Base-by-base conservation (phyloP, 2,329 filamentous ascomycete species). In the Dactylellina sp. region DNA sequence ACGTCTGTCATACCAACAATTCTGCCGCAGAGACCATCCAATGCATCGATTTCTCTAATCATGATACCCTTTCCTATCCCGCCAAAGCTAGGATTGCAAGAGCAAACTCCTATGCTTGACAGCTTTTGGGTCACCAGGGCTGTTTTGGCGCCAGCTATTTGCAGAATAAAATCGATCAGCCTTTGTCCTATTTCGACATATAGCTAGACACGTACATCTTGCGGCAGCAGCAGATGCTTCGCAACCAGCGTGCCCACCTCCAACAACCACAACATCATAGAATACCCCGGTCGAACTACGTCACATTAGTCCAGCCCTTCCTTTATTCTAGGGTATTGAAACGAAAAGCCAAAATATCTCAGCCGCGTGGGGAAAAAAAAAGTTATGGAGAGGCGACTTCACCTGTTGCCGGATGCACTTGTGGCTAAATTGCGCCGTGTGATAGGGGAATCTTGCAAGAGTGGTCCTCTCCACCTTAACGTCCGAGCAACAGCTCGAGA, bases 51-150 rank as follows among this genome's bases (percentile, higher is more conserved):
- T 82, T 99, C 95, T 44, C 94, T 89, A 56, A 99, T 84, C 84
- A 99, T 97, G 7, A 92, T 98, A 14, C 95, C 95, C 81, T 99
- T 99, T 47, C 95, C 95, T 78, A 99, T 98, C n/a, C 95, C 95
- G 40, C 95, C 95, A 80, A 99, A 96, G 76, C 92, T 96, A 1
- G 94, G 94, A 80, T 98, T 98, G 83, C 94, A 98, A 37, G 93
- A 97, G 83, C 94, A 98, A 28, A 95, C 92, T 63, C 94, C 94
- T 18, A 98, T 88, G 78, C 97, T 97, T 71, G 93, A 89, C 68
- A 92, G 82, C 72, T 91, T 92, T 1, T 94, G 95, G 0, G 95
- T 99, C 53, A 99, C 85, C 77, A 99, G 86, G 1, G 91, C 94
- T 44, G 95, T 98, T 78, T 89, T 89, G 55, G 94, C 95, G 59